phyloP scores from a whole-genome alignment of 2,329 filamentous ascomycete species.

The Alternaria sp. region DNA sequence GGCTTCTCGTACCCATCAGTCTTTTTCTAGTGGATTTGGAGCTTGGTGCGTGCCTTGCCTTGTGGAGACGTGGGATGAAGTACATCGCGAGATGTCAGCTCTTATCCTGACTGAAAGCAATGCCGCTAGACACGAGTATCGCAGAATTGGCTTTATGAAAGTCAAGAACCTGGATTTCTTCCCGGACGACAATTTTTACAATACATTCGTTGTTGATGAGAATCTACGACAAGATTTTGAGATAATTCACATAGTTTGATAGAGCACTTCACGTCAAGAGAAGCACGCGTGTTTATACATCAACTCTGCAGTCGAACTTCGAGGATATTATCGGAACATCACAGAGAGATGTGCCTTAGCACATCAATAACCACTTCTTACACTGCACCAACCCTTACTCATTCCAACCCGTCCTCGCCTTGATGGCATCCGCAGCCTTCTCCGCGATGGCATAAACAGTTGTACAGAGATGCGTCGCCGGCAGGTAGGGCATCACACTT shows the following conservation, averaged over 20 bases:
- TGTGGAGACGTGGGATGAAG: too few relatives aligned
- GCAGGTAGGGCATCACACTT: slow-evolving; percentile 1
- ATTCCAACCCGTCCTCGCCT: not conserved
- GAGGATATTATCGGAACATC: not conserved
- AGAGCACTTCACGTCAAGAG: not conserved
- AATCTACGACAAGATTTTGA: not conserved
- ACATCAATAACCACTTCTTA: not conserved
- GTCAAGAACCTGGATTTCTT: not conserved
- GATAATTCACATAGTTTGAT: not conserved
- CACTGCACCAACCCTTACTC: not conserved
- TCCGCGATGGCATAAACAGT: slow-evolving; percentile 39
- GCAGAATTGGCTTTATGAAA: too few relatives aligned
- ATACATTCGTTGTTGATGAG: not conserved
- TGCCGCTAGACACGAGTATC: too few relatives aligned
- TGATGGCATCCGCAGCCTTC: not conserved
- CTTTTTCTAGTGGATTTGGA: too few relatives aligned
- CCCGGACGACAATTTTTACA: not conserved
- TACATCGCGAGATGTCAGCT: too few relatives aligned
- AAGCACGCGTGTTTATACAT: not conserved
- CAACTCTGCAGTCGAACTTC: not conserved
- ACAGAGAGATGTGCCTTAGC: fast-evolving
- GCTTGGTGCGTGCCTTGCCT: too few relatives aligned
- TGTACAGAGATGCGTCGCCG: slow-evolving; percentile 22
- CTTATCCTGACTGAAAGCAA: too few relatives aligned
- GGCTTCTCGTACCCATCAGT: too few relatives aligned